phyloP scores from a whole-genome alignment of 2,329 filamentous ascomycete species.

The Sporothrix curviconia region DNA sequence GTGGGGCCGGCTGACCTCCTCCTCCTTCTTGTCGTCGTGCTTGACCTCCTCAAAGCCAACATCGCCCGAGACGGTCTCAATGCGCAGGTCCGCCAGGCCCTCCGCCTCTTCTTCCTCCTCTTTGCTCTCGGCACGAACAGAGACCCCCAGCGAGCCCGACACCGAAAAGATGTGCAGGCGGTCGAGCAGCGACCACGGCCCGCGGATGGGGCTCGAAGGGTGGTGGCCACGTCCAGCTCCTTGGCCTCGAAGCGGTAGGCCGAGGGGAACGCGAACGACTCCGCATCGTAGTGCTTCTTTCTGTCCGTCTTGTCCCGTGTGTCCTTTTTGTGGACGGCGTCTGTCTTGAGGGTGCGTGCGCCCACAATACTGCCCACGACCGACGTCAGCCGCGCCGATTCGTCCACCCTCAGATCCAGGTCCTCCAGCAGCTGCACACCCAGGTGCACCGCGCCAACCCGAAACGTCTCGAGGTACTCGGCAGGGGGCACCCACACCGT shows the following conservation, averaged over 20 bases:
- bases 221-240: slow-evolving; percentile 35
- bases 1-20: slow-evolving; percentile 30
- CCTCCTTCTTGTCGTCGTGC: not conserved
- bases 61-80: slow-evolving; percentile 38
- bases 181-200: slow-evolving; percentile 47
- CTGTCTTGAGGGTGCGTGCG: slow-evolving; percentile 21
- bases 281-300: not conserved
- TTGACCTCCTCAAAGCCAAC: slow-evolving; percentile 28
- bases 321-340: not conserved
- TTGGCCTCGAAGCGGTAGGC: slow-evolving; percentile 38
- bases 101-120: slow-evolving; percentile 26
- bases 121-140: slow-evolving; percentile 23
- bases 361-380: slow-evolving; percentile 35
- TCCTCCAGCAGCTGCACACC: slow-evolving; percentile 35
- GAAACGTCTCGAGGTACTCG: slow-evolving; percentile 30
- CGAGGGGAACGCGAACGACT: slow-evolving; percentile 20
- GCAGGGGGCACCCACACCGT: slow-evolving; percentile 42
- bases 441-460: slow-evolving; percentile 33
- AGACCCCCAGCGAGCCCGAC: slow-evolving; percentile 37
- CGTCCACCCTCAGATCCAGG: slow-evolving; percentile 30
- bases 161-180: slow-evolving; percentile 37
- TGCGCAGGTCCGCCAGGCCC: slow-evolving; percentile 34
- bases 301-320: not conserved
- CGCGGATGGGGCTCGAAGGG: slow-evolving; percentile 38
- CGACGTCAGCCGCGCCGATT: slow-evolving; percentile 29